Conservation (phyloP, 257 asterid genomes). For the Rubia yunnanensis region DNA sequence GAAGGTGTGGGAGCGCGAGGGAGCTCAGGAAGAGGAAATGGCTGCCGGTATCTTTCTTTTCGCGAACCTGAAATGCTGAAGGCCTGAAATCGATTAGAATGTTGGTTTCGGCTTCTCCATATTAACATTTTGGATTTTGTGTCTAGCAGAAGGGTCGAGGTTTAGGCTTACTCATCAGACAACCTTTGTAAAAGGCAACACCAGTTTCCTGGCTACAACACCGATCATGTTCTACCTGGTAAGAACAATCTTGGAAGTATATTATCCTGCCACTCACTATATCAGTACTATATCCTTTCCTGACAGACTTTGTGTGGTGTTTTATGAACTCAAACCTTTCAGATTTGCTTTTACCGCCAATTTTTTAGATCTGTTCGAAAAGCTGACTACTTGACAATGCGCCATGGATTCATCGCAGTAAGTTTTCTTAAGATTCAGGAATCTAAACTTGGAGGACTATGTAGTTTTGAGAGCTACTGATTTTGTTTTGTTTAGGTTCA, state of each 20-base stretch:
- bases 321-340: conserved; percentile 9
- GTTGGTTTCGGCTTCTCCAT: neutral
- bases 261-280: too few species aligned
- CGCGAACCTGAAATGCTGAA: neutral
- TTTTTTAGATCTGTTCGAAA: conserved; percentile 67
- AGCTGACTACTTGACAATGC: conserved; percentile 79
- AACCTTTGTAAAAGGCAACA: conserved; percentile 78
- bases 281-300: too few species aligned
- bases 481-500: conserved; percentile 50
- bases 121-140: neutral
- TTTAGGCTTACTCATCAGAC: conserved; percentile 93
- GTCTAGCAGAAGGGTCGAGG: conserved; percentile 53
- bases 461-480: neutral
- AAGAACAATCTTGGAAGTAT: too few species aligned
- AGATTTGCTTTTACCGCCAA: conserved; percentile 86
- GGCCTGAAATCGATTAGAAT: neutral
- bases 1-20: conserved; percentile 76
- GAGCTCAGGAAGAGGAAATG: conserved; percentile 24
- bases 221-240: conserved; percentile 64
- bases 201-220: conserved; percentile 51
- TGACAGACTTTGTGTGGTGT: conserved; percentile 4
- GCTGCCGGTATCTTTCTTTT: conserved; percentile 34
- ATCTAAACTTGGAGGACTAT: neutral
- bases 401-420: conserved; percentile 87
- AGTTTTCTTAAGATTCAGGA: conserved; percentile 19